Evolutionary conservation across 2,329 filamentous ascomycete species (phyloP), one percentile per base, ranked within the genome.

Genomic region (Pyrenophora teres): DNA sequence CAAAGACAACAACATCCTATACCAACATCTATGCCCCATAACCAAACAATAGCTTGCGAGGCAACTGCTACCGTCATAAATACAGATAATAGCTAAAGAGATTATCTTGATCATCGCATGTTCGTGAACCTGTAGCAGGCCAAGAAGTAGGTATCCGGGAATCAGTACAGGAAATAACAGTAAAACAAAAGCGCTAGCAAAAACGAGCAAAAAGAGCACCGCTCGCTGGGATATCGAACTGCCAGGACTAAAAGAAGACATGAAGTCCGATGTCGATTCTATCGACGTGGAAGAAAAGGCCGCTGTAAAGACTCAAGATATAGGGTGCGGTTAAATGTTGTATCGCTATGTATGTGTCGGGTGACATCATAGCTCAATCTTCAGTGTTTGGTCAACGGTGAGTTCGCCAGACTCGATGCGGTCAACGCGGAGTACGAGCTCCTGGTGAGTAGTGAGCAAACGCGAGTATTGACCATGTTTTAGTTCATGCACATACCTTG

Each of bases 401-500:
- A 74, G 55, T 50, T 75, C 72, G 39, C 73, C 72, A 30, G 64
- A 70, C 49, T 75, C 73, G 38, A 76, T 75, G 39, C 70, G 70
- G 39, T 75, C 73, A 38, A 76, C 73, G 13, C 74, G 71, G 23
- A 75, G 67, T 40, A 75, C 71, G 16, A 76, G 70, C 64, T 76
- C 74, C 74, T 76, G 40, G 18, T 35, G 31, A 10, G 13, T 15
- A 7, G 32, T 62, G 41, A 73, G 66, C 40, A 39, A 2, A 23
- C 15, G 8, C 27, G 10, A 30, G 9, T 37, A n/a, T 10, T 39
- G 7, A 5, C 27, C 23, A n/a, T 13, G 21, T 12, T 32, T 8
- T 3, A 12, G 10, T 30, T 30, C 19, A 13, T n/a, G 16, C 5
- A 46, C 50, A 32, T 53, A 55, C 90, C 78, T 93, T 94, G 44